Conservation (phyloP, 768 basidiomycete species). For the Sutorius australiensis region DNA sequence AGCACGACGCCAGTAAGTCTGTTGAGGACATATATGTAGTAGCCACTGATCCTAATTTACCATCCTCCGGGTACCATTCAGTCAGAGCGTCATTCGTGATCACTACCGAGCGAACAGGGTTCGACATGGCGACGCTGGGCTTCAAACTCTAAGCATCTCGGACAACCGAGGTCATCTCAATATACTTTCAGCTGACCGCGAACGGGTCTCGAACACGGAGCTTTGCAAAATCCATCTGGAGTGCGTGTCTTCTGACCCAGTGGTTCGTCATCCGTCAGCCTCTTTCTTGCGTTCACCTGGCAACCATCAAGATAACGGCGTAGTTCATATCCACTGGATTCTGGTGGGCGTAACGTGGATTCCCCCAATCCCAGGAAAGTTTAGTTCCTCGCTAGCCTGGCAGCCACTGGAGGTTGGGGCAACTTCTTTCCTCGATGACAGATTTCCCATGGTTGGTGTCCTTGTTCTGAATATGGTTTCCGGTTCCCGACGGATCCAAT, state of each 20-base stretch:
- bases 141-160: background rate
- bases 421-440: constrained; percentile 6
- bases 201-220: background rate
- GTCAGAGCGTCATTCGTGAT: background rate
- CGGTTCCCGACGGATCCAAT: constrained; percentile 2
- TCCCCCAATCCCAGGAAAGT: background rate
- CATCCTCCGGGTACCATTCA: background rate
- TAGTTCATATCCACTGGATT: constrained; percentile 2
- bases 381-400: background rate
- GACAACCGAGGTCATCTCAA: background rate
- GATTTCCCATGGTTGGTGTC: constrained; percentile 7
- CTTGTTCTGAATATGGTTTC: constrained; percentile 16
- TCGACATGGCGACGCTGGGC: background rate
- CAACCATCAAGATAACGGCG: constrained; percentile 18
- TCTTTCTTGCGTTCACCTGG: constrained; percentile 14
- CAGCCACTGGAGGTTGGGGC: background rate
- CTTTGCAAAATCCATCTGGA: background rate
- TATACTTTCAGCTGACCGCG: background rate
- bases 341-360: background rate
- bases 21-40: background rate
- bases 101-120: background rate
- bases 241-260: constrained; percentile 6
- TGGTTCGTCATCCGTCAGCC: background rate
- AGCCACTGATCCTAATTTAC: background rate
- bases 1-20: background rate